Percentiles rank a stretch among this genome's conserved stretches.
Evolutionary conservation across 179 eudicot genomes (phyloP).

Genomic region (Monotropa hypopitys): DNA sequence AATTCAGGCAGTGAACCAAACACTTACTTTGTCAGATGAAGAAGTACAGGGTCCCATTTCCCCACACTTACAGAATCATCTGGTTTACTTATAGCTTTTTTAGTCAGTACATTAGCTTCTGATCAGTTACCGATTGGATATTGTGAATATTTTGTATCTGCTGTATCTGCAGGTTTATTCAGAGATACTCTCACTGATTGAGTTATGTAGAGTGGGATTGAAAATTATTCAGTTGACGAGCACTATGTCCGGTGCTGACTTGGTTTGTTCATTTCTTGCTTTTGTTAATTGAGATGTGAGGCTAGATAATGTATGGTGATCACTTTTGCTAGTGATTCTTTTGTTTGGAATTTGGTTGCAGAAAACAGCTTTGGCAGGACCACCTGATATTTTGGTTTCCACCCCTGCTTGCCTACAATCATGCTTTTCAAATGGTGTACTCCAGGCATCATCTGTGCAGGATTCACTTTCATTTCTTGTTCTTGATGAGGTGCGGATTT

Average conservation of each 20-base stretch:
- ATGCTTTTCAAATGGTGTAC: conserved; percentile 44
- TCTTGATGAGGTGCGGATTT: conserved; percentile 66
- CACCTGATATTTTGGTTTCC: conserved; percentile 75
- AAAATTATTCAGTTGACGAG: conserved; percentile 67
- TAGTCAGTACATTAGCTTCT: background rate
- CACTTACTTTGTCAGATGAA: too few species aligned
- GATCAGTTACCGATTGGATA: background rate
- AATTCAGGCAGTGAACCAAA: too few species aligned
- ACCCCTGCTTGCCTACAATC: conserved; percentile 75
- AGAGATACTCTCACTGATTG: conserved; percentile 54
- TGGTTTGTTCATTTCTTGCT: conserved; percentile 42
- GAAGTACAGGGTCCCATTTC: background rate
- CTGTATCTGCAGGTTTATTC: conserved; percentile 49
- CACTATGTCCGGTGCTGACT: conserved; percentile 46
- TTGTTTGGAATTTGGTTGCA: background rate
- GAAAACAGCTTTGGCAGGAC: conserved; percentile 26
- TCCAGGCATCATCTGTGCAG: conserved; percentile 54
- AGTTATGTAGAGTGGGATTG: conserved; percentile 65
- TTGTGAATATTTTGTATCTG: background rate
- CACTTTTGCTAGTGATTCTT: background rate
- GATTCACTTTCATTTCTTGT: conserved; percentile 78
- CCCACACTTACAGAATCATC: background rate
- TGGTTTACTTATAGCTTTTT: background rate
- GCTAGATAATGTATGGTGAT: conserved; percentile 11
- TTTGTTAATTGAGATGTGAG: background rate